phyloP scores from a whole-genome alignment of 1,139 yeast genomes.

The Yamadazyma dendronema region DNA sequence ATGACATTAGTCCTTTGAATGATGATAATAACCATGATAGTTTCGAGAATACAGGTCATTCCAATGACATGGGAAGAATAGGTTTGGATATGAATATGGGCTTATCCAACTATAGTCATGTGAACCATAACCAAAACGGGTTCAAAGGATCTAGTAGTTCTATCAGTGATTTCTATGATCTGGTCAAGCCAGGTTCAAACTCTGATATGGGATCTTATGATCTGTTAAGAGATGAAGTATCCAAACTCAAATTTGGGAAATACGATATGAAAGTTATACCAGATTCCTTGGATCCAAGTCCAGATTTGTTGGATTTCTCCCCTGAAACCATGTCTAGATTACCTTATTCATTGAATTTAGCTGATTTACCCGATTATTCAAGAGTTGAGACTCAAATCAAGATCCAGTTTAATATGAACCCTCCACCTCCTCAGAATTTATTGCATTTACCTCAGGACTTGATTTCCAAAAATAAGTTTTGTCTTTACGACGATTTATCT shows the following conservation, averaged over 20 bases:
- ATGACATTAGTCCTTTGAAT: slow-evolving; percentile 7
- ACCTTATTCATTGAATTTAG: slow-evolving; percentile 58
- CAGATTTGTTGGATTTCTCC: slow-evolving; percentile 39
- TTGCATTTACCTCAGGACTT: slow-evolving; percentile 83
- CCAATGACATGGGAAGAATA: neutral
- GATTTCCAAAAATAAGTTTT: slow-evolving; percentile 81
- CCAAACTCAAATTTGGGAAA: slow-evolving; percentile 59
- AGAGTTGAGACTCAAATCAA: slow-evolving; percentile 96
- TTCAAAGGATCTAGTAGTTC: neutral
- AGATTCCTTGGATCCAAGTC: slow-evolving; percentile 25
- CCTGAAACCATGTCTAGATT: slow-evolving; percentile 37
- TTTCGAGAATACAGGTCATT: neutral
- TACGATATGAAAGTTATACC: slow-evolving; percentile 41
- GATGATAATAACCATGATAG: slow-evolving; percentile 1
- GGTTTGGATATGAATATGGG: neutral
- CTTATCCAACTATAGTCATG: neutral
- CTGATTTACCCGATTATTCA: slow-evolving; percentile 72
- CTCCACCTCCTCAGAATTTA: slow-evolving; percentile 69
- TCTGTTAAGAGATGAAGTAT: slow-evolving; percentile 48
- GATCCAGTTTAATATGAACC: slow-evolving; percentile 61
- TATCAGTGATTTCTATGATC: neutral
- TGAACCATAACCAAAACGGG: neutral
- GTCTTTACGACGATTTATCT: slow-evolving; percentile 49
- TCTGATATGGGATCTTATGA: slow-evolving; percentile 29
- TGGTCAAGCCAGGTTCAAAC: neutral